Percentiles rank a stretch among this genome's conserved stretches.
These are phyloP conservation scores for Hippophae rhamnoides DNA, from an alignment of 306 rosid genomes.

Conservation along the genomic window DNA sequence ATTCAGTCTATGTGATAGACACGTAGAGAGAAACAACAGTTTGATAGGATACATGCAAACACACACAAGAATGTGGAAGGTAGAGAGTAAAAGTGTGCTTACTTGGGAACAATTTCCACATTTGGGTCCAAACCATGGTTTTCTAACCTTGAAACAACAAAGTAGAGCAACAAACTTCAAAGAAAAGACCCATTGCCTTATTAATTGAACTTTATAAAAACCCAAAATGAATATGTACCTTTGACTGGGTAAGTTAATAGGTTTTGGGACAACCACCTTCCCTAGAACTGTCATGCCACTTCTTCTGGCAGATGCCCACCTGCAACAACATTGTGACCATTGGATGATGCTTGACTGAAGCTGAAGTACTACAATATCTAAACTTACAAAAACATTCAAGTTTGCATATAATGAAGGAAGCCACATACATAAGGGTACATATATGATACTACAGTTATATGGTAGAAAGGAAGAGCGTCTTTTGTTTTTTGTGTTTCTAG, in stretches of 20 bases:
- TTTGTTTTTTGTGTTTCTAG: too few relatives aligned
- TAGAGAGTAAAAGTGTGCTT: conserved; percentile 21
- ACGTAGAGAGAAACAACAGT: not conserved
- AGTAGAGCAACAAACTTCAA: conserved; percentile 20
- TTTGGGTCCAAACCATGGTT: conserved; percentile 82
- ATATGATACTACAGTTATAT: too few relatives aligned
- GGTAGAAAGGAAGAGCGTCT: too few relatives aligned
- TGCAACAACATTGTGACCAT: conserved; percentile 24
- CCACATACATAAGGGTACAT: too few relatives aligned
- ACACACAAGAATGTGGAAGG: not conserved
- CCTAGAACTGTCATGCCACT: conserved; percentile 90
- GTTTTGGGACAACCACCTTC: conserved; percentile 90
- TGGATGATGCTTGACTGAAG: not conserved
- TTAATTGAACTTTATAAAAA: conserved; percentile 9
- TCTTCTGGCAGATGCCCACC: conserved; percentile 50
- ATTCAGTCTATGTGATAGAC: conserved; percentile 6
- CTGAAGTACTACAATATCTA: not conserved
- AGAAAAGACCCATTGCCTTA: conserved; percentile 15
- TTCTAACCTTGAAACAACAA: conserved; percentile 69
- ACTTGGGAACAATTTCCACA: conserved; percentile 98
- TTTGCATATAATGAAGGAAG: not conserved
- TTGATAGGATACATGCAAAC: not conserved
- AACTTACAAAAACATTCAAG: not conserved
- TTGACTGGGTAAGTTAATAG: conserved; percentile 89
- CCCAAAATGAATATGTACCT: conserved; percentile 43